Conservation (phyloP, 164 flowering plant genomes). For the Macadamia integrifolia region DNA sequence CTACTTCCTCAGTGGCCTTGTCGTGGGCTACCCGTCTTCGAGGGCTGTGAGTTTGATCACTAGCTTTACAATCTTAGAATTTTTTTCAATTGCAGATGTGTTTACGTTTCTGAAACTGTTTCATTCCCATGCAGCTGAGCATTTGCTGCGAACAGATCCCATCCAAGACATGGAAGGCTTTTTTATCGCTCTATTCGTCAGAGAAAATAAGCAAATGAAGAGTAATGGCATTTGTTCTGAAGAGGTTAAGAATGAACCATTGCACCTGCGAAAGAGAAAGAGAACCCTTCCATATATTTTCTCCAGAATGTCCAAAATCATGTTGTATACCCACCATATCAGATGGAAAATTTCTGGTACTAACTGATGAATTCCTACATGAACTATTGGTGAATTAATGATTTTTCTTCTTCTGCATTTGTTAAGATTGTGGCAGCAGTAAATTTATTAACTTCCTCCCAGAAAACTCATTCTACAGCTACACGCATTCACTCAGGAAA, state of each 20-base stretch:
- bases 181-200: conserved; percentile 75
- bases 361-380: no score
- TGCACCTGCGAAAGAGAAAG: background rate
- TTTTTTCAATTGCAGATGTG: background rate
- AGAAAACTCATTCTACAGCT: no score
- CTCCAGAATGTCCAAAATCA: conserved; percentile 8
- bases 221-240: background rate
- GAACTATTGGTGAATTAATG: no score
- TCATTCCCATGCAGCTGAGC: conserved; percentile 43
- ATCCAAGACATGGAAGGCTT: conserved; percentile 80
- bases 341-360: background rate
- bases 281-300: background rate
- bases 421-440: no score
- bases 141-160: conserved; percentile 61
- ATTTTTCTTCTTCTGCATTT: no score
- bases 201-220: conserved; percentile 12
- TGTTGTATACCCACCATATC: conserved; percentile 1
- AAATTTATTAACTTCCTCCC: no score
- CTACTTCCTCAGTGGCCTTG: conserved; percentile 79
- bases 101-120: background rate
- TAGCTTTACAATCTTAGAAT: background rate
- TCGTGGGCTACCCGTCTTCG: conserved; percentile 85
- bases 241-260: no score
- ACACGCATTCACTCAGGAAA: no score
- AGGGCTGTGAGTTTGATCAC: conserved; percentile 56